phyloP scores from a whole-genome alignment of 129 eudicot genomes.

The Flaveria brownii region DNA sequence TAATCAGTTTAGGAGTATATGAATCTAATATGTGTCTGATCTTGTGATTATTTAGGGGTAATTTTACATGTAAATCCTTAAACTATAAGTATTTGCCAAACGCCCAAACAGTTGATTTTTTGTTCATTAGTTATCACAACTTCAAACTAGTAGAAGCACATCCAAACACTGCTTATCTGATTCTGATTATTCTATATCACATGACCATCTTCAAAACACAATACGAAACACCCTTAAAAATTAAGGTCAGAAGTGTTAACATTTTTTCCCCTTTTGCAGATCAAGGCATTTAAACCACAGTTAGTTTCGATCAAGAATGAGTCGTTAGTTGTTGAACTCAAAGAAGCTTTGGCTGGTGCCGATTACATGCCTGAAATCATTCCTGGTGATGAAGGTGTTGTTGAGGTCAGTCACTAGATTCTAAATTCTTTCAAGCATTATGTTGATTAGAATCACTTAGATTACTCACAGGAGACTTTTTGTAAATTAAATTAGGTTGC shows the following conservation, averaged over 20 bases:
- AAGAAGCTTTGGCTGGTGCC: conserved; percentile 82
- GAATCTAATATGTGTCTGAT: neutral
- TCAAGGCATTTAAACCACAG: conserved; percentile 80
- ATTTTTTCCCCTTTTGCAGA: conserved; percentile 37
- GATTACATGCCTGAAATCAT: conserved; percentile 91
- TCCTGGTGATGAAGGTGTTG: conserved; percentile 89
- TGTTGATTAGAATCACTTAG: neutral
- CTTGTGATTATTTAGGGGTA: neutral
- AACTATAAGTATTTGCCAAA: neutral
- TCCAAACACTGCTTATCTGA: neutral
- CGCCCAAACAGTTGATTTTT: neutral
- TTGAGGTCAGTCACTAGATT: conserved; percentile 59
- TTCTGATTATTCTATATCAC: neutral
- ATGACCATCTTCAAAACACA: neutral
- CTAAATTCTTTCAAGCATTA: neutral
- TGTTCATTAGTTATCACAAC: neutral
- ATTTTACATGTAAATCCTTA: neutral
- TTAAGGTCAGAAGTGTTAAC: neutral
- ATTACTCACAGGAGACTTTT: neutral
- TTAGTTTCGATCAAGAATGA: conserved; percentile 82
- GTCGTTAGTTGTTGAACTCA: conserved; percentile 69
- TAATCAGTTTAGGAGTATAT: no score
- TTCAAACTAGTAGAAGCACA: neutral
- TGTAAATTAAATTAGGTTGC: conserved; percentile 63
- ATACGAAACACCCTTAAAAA: no score